Percentiles rank a stretch among this genome's conserved stretches.
phyloP scores from a whole-genome alignment of 352 stramenopile species.

The Globisporangium heterothallicum region DNA sequence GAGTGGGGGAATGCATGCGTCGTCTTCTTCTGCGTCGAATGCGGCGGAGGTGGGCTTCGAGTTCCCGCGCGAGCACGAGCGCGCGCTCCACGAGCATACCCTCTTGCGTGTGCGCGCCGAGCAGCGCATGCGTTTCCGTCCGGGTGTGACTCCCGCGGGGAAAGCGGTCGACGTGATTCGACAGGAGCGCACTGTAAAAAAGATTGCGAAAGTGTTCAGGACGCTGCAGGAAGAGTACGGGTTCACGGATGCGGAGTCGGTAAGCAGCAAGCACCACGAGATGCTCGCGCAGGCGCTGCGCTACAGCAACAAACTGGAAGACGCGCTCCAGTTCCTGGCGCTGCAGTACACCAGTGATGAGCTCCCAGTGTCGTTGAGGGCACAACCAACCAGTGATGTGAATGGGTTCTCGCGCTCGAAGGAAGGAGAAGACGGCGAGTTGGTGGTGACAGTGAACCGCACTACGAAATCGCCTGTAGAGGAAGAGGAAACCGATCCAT shows the following conservation, averaged over 20 bases:
- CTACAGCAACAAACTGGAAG: constrained; percentile 62
- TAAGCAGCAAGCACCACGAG: constrained; percentile 6
- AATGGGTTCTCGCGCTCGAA: neutral
- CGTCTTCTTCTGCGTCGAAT: no score
- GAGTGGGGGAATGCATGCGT: constrained; percentile 1
- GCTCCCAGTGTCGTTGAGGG: constrained; percentile 38
- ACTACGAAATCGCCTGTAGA: neutral
- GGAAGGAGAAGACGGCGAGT: constrained; percentile 15
- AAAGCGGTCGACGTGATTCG: constrained; percentile 34
- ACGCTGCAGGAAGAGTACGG: constrained; percentile 50
- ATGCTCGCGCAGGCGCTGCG: constrained; percentile 30
- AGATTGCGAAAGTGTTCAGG: constrained; percentile 40
- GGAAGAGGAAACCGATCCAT: constrained; percentile 2
- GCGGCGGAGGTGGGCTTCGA: constrained; percentile 39
- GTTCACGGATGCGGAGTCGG: constrained; percentile 15
- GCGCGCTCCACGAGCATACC: constrained; percentile 38
- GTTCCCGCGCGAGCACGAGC: constrained; percentile 50
- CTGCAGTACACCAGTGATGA: constrained; percentile 53
- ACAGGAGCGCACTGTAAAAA: constrained; percentile 37
- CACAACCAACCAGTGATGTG: constrained; percentile 15
- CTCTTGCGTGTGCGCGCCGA: constrained; percentile 14
- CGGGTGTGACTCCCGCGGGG: constrained; percentile 28
- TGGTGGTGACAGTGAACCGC: constrained; percentile 31
- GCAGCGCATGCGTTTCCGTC: constrained; percentile 45
- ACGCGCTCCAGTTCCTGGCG: constrained; percentile 59